These are phyloP conservation scores for Aristolochia californica DNA, from an alignment of 164 flowering plant species.

Conservation along the genomic window DNA sequence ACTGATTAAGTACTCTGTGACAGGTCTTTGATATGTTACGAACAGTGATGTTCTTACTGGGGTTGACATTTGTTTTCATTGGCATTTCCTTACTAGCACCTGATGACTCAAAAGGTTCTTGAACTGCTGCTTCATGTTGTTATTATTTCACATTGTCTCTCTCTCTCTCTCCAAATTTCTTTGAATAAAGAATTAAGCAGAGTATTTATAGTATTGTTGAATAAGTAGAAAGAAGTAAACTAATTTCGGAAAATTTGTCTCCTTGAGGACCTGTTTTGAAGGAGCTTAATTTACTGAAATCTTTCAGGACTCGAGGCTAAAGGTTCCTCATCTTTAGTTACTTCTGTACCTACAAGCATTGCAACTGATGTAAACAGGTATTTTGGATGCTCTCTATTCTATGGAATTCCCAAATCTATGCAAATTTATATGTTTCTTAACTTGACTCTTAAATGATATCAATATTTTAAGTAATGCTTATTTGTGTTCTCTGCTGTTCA, in stretches of 20 bases:
- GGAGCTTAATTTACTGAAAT: constrained; percentile 1
- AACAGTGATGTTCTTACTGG: constrained; percentile 81
- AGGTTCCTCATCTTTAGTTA: constrained; percentile 40
- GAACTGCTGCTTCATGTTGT: background rate
- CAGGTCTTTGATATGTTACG: constrained; percentile 84
- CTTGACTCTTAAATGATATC: too few species aligned
- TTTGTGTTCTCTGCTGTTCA: background rate
- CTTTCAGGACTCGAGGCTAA: constrained; percentile 60
- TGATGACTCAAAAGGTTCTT: constrained; percentile 76
- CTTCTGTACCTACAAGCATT: constrained; percentile 31
- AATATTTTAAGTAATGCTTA: background rate
- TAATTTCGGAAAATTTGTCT: background rate
- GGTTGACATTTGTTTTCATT: constrained; percentile 74
- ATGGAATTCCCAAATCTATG: too few species aligned
- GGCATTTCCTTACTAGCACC: constrained; percentile 97
- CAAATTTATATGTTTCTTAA: too few species aligned
- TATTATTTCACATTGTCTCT: background rate
- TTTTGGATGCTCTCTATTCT: too few species aligned
- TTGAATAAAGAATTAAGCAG: too few species aligned
- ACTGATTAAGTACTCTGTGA: constrained; percentile 4
- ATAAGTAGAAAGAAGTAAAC: too few species aligned
- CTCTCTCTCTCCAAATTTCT: too few species aligned
- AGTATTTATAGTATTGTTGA: too few species aligned
- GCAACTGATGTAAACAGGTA: constrained; percentile 60
- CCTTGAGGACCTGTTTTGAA: background rate